These are phyloP conservation scores for Aspergillus nidulans DNA, from an alignment of 495 filamentous ascomycete genomes.

Conservation along the genomic window DNA sequence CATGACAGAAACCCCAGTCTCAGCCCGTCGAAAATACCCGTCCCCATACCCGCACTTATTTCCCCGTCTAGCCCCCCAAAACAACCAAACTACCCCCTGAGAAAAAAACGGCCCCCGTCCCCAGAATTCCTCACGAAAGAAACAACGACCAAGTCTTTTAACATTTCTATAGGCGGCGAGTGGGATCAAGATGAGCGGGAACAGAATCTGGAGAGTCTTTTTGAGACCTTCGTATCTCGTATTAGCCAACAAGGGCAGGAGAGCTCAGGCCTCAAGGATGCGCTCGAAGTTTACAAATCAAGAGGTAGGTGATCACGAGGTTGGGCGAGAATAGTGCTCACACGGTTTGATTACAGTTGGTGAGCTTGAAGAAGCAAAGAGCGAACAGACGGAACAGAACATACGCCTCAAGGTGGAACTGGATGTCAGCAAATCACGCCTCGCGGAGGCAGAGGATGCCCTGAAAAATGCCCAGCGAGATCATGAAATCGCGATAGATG, in stretches of 20 bases:
- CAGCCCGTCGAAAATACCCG: conserved; percentile 14
- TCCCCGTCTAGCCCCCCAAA: conserved; percentile 14
- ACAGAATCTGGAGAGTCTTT: conserved; percentile 60
- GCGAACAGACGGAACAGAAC: conserved; percentile 54
- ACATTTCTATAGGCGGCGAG: conserved; percentile 47
- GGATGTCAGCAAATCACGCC: conserved; percentile 48
- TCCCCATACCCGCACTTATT: conserved; percentile 22
- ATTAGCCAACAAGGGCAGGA: conserved; percentile 58
- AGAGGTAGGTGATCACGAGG: conserved; percentile 55
- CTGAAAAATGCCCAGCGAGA: conserved; percentile 50
- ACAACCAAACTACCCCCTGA: conserved; percentile 23
- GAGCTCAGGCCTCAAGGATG: conserved; percentile 61
- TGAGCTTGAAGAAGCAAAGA: conserved; percentile 59
- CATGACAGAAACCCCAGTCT: conserved; percentile 16
- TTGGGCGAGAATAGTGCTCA: not conserved
- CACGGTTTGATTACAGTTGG: conserved; percentile 45
- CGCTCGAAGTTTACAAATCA: conserved; percentile 63
- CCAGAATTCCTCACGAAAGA: conserved; percentile 62
- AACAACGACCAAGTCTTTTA: conserved; percentile 56
- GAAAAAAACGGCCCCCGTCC: conserved; percentile 18
- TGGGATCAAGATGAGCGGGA: conserved; percentile 69
- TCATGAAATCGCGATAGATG: conserved; percentile 56
- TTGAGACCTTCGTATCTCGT: conserved; percentile 54
- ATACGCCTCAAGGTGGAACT: conserved; percentile 53
- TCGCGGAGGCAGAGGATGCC: conserved; percentile 37